These are phyloP conservation scores for Cyberlindnera subsufficiens DNA, from an alignment of 805 yeast genomes.

Conservation along the genomic window DNA sequence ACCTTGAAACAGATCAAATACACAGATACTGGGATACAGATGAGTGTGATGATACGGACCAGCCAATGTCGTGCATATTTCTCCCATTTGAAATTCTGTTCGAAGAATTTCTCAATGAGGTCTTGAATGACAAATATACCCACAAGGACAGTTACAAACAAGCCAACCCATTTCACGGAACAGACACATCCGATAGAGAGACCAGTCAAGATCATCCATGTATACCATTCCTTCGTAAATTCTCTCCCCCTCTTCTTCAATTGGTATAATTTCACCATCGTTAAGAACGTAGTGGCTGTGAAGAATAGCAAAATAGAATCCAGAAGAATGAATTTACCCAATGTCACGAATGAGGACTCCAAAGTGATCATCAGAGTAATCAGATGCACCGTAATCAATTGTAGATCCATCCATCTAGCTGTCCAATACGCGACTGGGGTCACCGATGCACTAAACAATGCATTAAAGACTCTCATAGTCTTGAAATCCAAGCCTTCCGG, in stretches of 20 bases:
- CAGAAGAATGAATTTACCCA: slow-evolving; percentile 68
- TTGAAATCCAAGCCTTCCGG: slow-evolving; percentile 58
- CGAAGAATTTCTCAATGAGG: slow-evolving; percentile 36
- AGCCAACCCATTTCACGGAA: slow-evolving; percentile 82
- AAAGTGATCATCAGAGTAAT: slow-evolving; percentile 57
- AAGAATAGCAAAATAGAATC: slow-evolving; percentile 76
- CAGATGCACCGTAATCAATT: slow-evolving; percentile 48
- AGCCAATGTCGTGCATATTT: slow-evolving; percentile 63
- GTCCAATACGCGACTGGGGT: slow-evolving; percentile 71
- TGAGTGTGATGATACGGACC: slow-evolving; percentile 57
- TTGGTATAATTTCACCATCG: slow-evolving; percentile 50
- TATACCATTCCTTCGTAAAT: slow-evolving; percentile 35
- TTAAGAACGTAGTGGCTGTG: slow-evolving; percentile 62
- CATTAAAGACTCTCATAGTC: slow-evolving; percentile 68
- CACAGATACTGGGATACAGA: slow-evolving; percentile 63
- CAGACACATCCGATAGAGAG: slow-evolving; percentile 75
- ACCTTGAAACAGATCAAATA: slow-evolving; percentile 71
- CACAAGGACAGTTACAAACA: slow-evolving; percentile 55
- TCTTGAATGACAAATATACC: slow-evolving; percentile 57
- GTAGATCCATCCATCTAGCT: slow-evolving; percentile 51
- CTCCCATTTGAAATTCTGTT: slow-evolving; percentile 22
- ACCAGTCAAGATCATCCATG: slow-evolving; percentile 60
- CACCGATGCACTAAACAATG: slow-evolving; percentile 57
- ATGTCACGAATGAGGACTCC: slow-evolving; percentile 63
- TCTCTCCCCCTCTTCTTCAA: slow-evolving; percentile 33